Percentiles rank a stretch among this genome's conserved stretches.
Evolutionary conservation across 2,329 filamentous ascomycete species (phyloP).

Genomic region (Stachybotrys chartarum): DNA sequence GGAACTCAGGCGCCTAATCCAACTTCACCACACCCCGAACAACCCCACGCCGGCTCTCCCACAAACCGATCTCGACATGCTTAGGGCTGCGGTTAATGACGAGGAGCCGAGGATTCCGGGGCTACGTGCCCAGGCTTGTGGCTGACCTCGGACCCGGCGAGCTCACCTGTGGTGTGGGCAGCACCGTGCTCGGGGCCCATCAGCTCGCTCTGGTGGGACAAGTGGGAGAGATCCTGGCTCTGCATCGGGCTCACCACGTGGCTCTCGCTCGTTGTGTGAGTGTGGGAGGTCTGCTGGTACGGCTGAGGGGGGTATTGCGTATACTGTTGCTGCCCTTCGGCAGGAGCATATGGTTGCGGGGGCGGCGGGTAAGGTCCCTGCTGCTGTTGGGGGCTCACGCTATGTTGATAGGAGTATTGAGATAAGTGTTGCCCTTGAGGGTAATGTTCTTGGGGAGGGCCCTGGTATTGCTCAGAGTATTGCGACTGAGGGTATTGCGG

Average conservation of each 20-base stretch:
- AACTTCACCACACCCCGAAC: neutral
- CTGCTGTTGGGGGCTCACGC: slow-evolving; percentile 20
- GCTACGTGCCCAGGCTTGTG: too few species aligned
- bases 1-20: neutral
- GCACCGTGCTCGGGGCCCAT: neutral
- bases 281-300: slow-evolving; percentile 10
- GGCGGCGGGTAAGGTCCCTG: slow-evolving; percentile 17
- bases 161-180: neutral
- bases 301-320: slow-evolving; percentile 14
- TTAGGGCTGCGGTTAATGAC: neutral
- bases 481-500: slow-evolving; percentile 1
- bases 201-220: neutral
- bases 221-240: neutral
- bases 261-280: slow-evolving; percentile 5
- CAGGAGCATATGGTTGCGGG: slow-evolving; percentile 6
- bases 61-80: neutral
- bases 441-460: neutral
- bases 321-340: neutral
- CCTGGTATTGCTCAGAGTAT: slow-evolving; percentile 10
- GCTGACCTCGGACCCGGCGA: neutral
- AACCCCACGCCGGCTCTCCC: neutral
- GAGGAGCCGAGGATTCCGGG: neutral
- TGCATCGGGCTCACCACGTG: slow-evolving; percentile 4
- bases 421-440: slow-evolving; percentile 3
- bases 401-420: slow-evolving; percentile 11